Percentiles rank a stretch among this genome's conserved stretches.
These are phyloP conservation scores for Populus hybrid DNA, from an alignment of 441 rosid genomes.

Conservation along the genomic window DNA sequence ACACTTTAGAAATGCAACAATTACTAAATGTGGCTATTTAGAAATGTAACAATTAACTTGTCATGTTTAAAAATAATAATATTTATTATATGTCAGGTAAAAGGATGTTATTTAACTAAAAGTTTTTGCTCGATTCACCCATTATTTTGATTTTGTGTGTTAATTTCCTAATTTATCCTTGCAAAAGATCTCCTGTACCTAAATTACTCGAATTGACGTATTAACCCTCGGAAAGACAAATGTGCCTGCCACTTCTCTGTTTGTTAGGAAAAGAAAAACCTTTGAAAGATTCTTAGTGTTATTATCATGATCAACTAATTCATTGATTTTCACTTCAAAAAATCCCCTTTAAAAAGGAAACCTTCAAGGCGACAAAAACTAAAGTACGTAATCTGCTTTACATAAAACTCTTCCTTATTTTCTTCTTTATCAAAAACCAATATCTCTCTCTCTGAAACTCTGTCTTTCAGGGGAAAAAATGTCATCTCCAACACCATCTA, in stretches of 20 bases:
- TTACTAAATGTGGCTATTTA: too few species aligned
- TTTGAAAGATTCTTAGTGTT: background rate
- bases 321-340: background rate
- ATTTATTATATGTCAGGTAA: too few species aligned
- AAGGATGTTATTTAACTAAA: too few species aligned
- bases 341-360: conserved; percentile 1
- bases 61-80: too few species aligned
- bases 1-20: accelerated
- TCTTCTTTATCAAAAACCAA: background rate
- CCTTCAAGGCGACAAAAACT: background rate
- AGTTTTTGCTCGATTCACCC: too few species aligned
- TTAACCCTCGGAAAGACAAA: background rate
- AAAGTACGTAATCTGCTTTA: background rate
- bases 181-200: background rate
- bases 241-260: background rate
- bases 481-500: conserved; percentile 24
- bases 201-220: background rate
- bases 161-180: too few species aligned
- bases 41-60: too few species aligned
- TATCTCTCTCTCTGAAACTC: background rate
- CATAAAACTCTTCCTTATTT: background rate
- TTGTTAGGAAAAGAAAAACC: background rate
- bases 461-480: background rate
- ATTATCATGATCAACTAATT: background rate
- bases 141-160: too few species aligned